Conservation (phyloP, 148 eudicot species). For the Nepenthes mirabilis region DNA sequence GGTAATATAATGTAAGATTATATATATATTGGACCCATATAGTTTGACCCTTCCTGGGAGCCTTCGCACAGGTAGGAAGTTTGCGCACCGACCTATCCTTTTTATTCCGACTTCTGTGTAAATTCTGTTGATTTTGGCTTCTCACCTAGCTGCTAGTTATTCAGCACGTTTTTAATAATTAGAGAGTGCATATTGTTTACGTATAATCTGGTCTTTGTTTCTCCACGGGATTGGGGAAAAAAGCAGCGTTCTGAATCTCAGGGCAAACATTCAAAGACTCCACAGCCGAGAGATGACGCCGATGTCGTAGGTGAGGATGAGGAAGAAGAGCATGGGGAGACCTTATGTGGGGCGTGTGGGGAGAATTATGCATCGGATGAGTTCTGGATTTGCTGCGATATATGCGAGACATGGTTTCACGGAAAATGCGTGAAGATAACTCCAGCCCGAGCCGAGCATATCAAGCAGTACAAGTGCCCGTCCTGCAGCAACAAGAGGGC, state of each 20-base stretch:
- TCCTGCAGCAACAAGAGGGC: conserved; percentile 83
- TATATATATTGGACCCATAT: too few species aligned
- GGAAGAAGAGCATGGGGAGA: conserved; percentile 75
- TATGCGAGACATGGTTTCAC: conserved; percentile 92
- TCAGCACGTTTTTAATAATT: too few species aligned
- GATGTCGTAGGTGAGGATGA: conserved; percentile 54
- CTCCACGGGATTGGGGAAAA: neutral
- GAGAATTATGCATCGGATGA: conserved; percentile 67
- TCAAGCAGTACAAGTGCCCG: conserved; percentile 96
- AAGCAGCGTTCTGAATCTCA: conserved; percentile 28
- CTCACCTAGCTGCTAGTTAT: too few species aligned
- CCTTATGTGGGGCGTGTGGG: conserved; percentile 79
- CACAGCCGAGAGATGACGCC: conserved; percentile 33
- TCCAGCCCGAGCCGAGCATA: conserved; percentile 82
- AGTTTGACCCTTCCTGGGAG: too few species aligned
- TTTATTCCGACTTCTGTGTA: too few species aligned
- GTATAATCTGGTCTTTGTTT: neutral
- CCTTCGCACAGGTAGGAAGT: too few species aligned
- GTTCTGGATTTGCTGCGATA: conserved; percentile 88
- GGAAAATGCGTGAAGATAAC: conserved; percentile 95
- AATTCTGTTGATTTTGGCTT: too few species aligned
- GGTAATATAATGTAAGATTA: too few species aligned
- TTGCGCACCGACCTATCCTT: too few species aligned
- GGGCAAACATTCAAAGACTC: conserved; percentile 37
- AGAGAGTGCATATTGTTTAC: too few species aligned